phyloP scores from a whole-genome alignment of 352 stramenopile species.

The Phytophthora nicotianae region DNA sequence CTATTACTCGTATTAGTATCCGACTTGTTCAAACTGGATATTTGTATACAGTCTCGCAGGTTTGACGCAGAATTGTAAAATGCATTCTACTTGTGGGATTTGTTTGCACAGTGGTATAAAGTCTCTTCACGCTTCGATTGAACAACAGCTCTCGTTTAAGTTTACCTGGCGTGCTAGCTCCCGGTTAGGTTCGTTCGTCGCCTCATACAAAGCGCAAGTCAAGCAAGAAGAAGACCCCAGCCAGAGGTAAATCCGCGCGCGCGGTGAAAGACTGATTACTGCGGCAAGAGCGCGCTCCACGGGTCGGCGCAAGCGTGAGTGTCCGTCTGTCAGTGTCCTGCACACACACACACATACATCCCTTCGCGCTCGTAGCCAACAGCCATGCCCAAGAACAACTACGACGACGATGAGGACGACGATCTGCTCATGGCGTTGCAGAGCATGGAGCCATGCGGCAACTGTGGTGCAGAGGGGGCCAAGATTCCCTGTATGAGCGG shows the following conservation, averaged over 20 bases:
- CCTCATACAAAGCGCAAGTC: constrained; percentile 35
- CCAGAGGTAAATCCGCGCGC: constrained; percentile 36
- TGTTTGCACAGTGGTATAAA: constrained; percentile 5
- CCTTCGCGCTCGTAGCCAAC: not conserved
- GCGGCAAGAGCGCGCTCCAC: constrained; percentile 3
- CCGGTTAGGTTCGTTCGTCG: constrained; percentile 17
- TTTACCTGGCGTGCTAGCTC: constrained; percentile 25
- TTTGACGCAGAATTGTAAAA: not conserved
- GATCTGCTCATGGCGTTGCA: constrained; percentile 85
- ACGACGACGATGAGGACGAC: constrained; percentile 88
- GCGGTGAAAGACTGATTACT: constrained; percentile 35
- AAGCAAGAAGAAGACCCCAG: constrained; percentile 22
- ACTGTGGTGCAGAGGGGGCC: constrained; percentile 79
- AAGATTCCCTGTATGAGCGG: constrained; percentile 90
- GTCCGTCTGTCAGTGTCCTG: not conserved
- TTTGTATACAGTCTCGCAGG: constrained; percentile 27
- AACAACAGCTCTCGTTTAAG: constrained; percentile 28
- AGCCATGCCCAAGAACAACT: constrained; percentile 70
- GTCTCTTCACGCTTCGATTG: constrained; percentile 21
- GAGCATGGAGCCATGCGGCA: constrained; percentile 87
- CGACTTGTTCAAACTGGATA: constrained; percentile 17
- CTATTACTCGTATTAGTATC: too few relatives aligned
- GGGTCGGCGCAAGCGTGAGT: constrained; percentile 17
- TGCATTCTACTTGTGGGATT: not conserved
- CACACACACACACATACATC: constrained; percentile 3